These are phyloP conservation scores for Trichosporon sp. DNA, from an alignment of 1,284 basidiomycete genomes.

Conservation along the genomic window DNA sequence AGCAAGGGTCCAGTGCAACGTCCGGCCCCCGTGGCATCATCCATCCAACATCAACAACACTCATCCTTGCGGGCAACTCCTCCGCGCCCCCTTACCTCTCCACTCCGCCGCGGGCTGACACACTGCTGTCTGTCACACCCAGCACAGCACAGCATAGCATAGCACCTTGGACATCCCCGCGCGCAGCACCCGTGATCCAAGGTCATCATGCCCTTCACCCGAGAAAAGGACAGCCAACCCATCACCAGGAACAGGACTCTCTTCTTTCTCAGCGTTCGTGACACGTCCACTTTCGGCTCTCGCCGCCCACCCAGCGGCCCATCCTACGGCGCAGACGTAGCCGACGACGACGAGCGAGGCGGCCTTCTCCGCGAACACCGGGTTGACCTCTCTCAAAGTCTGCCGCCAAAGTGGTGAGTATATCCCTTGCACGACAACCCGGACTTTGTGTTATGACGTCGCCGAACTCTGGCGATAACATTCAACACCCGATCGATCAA, in stretches of 20 bases:
- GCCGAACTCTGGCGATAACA: conserved; percentile 18
- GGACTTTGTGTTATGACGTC: background rate
- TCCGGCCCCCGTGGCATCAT: background rate
- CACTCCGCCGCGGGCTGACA: background rate
- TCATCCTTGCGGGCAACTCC: background rate
- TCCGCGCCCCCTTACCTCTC: background rate
- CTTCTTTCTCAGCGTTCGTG: conserved; percentile 89
- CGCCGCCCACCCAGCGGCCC: conserved; percentile 30
- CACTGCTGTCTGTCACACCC: background rate
- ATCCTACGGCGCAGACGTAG: conserved; percentile 40
- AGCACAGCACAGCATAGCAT: background rate
- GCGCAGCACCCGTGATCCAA: no score
- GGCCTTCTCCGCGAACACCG: conserved; percentile 58
- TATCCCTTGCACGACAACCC: background rate
- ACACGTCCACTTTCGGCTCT: conserved; percentile 58
- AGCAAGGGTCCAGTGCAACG: no score
- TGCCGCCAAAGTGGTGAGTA: conserved; percentile 65
- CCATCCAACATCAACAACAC: background rate
- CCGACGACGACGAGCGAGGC: conserved; percentile 62
- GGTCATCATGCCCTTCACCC: background rate
- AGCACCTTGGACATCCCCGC: background rate
- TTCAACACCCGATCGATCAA: no score
- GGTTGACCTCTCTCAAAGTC: conserved; percentile 54
- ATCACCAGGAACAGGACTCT: conserved; percentile 80
- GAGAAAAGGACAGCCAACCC: conserved; percentile 2